Base-by-base conservation (phyloP, 208 protist species). In the Acanthamoeba pearcei region DNA sequence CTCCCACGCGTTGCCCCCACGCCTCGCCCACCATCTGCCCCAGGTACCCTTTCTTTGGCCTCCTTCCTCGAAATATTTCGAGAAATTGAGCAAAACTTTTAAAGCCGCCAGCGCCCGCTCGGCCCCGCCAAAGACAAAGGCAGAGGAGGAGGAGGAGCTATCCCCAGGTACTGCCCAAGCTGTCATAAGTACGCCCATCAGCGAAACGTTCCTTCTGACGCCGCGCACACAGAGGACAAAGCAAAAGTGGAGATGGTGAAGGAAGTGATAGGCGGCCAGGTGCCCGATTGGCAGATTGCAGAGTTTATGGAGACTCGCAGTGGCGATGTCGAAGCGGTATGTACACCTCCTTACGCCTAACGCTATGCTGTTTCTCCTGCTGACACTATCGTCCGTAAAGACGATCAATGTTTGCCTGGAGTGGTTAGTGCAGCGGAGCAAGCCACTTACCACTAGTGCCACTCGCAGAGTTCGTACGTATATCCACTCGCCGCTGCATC, bases 251-350 rank as follows among this genome's bases (percentile, higher is more conserved):
- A 9, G 42, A 10, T 32, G 42, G 74, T 82, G 13, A 82, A 82
- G 35, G 74, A 82, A 12, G 74, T 82, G 15, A 82, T 82, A 22
- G 74, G 74, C 74, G 27, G 8, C 35, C 27, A 22, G 19, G 12
- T 82, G 13, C 74, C 74, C 27, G 74, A 82, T 27, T 82, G 74
- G 74, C 74, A 82, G 42, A 53, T 82, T 24, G 38, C 74, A 22
- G 74, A 82, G 35, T 82, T 82, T 27, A 10, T 82, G 74, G 74
- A 82, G 74, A 82, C 24, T 6, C 74, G 38, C 19, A 15, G 5
- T 15, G 74, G 74, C 15, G 27, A 82, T 51, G 74, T 82, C 6
- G 74, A 82, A 82, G 29, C 24, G 74, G 74, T 82, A 53, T 15
- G 2, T 38, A 10, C 5, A 72, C n/a, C 8, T 13, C 46, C 64